A percentile compares a stretch with the other conserved stretches of the same genome.
Evolutionary conservation across 345 rosid species (phyloP).

Genomic region (Ailanthus altissimus): DNA sequence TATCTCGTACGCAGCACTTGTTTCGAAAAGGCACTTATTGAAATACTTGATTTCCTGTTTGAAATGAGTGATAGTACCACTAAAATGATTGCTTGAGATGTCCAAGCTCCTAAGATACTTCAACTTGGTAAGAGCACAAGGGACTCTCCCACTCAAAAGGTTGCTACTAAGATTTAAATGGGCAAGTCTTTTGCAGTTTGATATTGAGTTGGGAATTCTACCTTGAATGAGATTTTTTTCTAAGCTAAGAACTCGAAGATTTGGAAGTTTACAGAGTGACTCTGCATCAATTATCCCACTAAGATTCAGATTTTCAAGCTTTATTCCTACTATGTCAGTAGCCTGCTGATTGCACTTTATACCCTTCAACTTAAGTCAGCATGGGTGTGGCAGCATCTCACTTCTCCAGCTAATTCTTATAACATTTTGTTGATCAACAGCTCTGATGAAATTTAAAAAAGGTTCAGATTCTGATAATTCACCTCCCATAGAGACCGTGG

Average conservation of each 20-base stretch:
- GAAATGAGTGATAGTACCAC: neutral
- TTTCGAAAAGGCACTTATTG: neutral
- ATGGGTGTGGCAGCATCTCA: conserved; percentile 26
- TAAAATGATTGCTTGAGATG: conserved; percentile 41
- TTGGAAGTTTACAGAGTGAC: conserved; percentile 39
- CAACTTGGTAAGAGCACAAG: conserved; percentile 34
- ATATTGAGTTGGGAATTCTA: conserved; percentile 36
- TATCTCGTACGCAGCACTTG: neutral
- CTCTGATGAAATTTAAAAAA: conserved; percentile 35
- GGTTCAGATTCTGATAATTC: conserved; percentile 34
- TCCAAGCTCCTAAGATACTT: conserved; percentile 37
- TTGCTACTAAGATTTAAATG: conserved; percentile 46
- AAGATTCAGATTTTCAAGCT: conserved; percentile 42
- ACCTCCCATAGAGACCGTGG: conserved; percentile 27
- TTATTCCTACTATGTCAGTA: conserved; percentile 34
- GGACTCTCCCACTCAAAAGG: conserved; percentile 37
- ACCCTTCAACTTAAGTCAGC: conserved; percentile 26
- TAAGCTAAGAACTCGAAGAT: conserved; percentile 36
- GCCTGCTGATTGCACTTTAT: conserved; percentile 33
- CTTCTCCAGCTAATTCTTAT: conserved; percentile 13
- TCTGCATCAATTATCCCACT: conserved; percentile 42
- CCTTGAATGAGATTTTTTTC: conserved; percentile 40
- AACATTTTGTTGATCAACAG: conserved; percentile 40
- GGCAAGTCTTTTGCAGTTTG: conserved; percentile 33
- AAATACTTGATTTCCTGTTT: conserved; percentile 11